Evolutionary conservation across 1,139 yeast species (phyloP).

Genomic region (Sugiyamaella xylanicola): DNA sequence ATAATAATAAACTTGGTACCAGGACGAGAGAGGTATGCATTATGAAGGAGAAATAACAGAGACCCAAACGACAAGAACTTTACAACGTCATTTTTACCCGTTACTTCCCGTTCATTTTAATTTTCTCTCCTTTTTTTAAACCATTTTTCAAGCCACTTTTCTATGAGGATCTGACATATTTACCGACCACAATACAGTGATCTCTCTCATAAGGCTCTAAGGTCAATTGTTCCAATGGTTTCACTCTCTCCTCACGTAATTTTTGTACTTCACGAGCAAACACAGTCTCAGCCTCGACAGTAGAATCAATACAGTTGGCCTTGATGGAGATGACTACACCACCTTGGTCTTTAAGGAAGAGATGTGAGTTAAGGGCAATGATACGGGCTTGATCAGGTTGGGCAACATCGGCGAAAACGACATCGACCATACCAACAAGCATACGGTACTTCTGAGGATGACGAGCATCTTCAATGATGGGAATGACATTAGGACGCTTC

Average conservation of each 20-base stretch:
- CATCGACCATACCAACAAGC: conserved; percentile 98
- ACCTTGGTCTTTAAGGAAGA: conserved; percentile 97
- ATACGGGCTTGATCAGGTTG: conserved; percentile 99
- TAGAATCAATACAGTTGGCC: conserved; percentile 99
- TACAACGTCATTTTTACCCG: no score
- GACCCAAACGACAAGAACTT: not conserved
- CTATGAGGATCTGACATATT: conserved; percentile 88
- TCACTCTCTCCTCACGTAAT: conserved; percentile 97
- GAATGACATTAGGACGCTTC: conserved; percentile 98
- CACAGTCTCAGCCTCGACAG: conserved; percentile 98
- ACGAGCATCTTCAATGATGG: conserved; percentile 99
- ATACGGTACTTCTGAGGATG: conserved; percentile 99
- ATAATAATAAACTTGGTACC: conserved; percentile 3
- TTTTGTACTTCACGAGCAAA: conserved; percentile 99
- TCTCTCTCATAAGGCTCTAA: conserved; percentile 99
- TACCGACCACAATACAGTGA: conserved; percentile 98
- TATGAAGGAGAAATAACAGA: not conserved
- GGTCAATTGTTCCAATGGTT: conserved; percentile 97
- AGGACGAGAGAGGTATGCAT: conserved; percentile 9
- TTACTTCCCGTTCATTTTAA: not conserved
- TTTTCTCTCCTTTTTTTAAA: not conserved
- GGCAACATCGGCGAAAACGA: conserved; percentile 98
- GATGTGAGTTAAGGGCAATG: conserved; percentile 95
- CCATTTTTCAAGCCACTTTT: not conserved
- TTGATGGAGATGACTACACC: conserved; percentile 97